phyloP scores from a whole-genome alignment of 2,329 filamentous ascomycete species.

The Sphaceloma murrayae region DNA sequence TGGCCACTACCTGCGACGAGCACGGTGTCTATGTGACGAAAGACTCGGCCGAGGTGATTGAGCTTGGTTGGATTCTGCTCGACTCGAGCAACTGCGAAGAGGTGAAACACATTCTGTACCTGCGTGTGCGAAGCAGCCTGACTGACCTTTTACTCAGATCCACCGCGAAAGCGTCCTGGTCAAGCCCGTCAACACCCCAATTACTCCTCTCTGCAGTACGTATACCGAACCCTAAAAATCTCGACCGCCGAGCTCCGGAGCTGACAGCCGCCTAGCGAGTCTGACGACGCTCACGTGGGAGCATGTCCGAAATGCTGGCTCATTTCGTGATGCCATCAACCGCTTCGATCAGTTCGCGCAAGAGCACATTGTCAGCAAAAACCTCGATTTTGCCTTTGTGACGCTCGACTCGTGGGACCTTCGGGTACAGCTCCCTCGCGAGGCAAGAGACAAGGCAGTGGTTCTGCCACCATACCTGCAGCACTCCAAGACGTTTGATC shows the following conservation, averaged over 20 bases:
- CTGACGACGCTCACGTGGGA: slow-evolving; percentile 98
- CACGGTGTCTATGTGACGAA: slow-evolving; percentile 99
- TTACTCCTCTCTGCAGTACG: slow-evolving; percentile 98
- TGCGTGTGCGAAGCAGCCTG: slow-evolving; percentile 5
- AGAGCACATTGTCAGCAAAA: slow-evolving; percentile 82
- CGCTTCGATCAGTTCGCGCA: slow-evolving; percentile 89
- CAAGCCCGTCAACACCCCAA: slow-evolving; percentile 96
- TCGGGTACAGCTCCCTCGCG: slow-evolving; percentile 90
- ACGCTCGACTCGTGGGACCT: slow-evolving; percentile 98
- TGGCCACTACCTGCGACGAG: slow-evolving; percentile 97
- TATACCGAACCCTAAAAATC: slow-evolving; percentile 28
- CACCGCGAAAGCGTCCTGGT: slow-evolving; percentile 93
- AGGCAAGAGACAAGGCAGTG: slow-evolving; percentile 96
- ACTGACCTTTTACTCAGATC: slow-evolving; percentile 48
- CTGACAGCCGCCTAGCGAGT: slow-evolving; percentile 56
- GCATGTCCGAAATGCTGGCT: slow-evolving; percentile 93
- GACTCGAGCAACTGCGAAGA: slow-evolving; percentile 88
- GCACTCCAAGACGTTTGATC: slow-evolving; percentile 93
- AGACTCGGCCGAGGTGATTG: slow-evolving; percentile 97
- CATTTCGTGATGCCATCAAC: slow-evolving; percentile 92
- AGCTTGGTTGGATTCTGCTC: slow-evolving; percentile 94
- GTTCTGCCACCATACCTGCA: slow-evolving; percentile 94
- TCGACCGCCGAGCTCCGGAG: slow-evolving; percentile 19
- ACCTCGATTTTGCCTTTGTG: slow-evolving; percentile 95
- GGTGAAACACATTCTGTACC: slow-evolving; percentile 40